Evolutionary conservation across 805 yeast genomes (phyloP).

Genomic region (Candida tammaniensis): DNA sequence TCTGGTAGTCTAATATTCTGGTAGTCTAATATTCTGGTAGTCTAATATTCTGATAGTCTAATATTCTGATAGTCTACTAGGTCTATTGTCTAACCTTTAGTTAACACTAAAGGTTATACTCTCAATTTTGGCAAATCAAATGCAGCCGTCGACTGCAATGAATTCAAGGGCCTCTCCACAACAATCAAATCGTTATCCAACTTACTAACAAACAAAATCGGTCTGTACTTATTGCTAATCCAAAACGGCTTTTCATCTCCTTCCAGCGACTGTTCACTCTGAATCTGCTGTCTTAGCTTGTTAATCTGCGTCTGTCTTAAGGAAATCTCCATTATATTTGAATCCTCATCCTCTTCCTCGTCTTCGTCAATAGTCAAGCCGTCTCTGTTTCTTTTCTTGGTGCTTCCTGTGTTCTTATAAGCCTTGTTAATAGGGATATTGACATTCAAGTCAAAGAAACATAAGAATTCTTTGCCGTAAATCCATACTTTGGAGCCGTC

Average conservation of each 20-base stretch:
- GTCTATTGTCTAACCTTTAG: too few relatives aligned
- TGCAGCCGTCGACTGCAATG: constrained; percentile 59
- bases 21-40: too few relatives aligned
- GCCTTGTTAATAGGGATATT: constrained; percentile 48
- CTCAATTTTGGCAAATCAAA: constrained; percentile 58
- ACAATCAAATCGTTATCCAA: constrained; percentile 63
- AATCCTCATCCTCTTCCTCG: constrained; percentile 26
- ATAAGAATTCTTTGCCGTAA: constrained; percentile 84
- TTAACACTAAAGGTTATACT: constrained; percentile 18
- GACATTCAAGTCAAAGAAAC: constrained; percentile 62
- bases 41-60: too few relatives aligned
- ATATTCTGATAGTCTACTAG: too few relatives aligned
- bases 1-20: too few relatives aligned
- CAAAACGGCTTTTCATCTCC: constrained; percentile 52
- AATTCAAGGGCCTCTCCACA: constrained; percentile 70
- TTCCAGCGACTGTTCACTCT: constrained; percentile 26
- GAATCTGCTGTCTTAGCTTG: constrained; percentile 36
- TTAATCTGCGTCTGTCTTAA: constrained; percentile 29
- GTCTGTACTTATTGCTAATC: constrained; percentile 72
- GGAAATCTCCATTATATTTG: constrained; percentile 21
- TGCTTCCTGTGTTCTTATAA: constrained; percentile 22
- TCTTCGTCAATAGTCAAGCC: constrained; percentile 36
- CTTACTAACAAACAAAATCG: constrained; percentile 59
- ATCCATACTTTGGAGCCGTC: constrained; percentile 62
- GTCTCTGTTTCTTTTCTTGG: constrained; percentile 43